phyloP scores from a whole-genome alignment of 2,329 filamentous ascomycete genomes.

The Fusarium verticillioides region DNA sequence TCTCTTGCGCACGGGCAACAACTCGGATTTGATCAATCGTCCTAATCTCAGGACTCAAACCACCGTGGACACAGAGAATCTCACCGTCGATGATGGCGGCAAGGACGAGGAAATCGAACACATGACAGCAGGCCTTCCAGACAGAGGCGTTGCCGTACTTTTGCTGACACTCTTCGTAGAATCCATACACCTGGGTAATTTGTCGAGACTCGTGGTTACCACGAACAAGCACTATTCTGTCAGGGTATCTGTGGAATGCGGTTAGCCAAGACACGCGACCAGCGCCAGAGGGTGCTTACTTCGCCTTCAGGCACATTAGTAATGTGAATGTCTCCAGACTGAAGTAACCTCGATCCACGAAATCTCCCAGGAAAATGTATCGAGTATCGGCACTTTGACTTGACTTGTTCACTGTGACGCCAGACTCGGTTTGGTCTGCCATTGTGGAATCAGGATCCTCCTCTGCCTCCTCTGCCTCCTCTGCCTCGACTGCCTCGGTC shows the following conservation, averaged over 20 bases:
- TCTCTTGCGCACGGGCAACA: slow-evolving; percentile 96
- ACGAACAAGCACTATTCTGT: slow-evolving; percentile 93
- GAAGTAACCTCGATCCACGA: slow-evolving; percentile 97
- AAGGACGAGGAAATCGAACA: slow-evolving; percentile 97
- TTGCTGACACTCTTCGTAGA: slow-evolving; percentile 97
- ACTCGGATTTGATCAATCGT: slow-evolving; percentile 99
- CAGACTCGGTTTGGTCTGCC: slow-evolving; percentile 49
- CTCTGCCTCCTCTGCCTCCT: slow-evolving; percentile 56
- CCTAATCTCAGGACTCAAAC: slow-evolving; percentile 88
- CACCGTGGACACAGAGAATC: slow-evolving; percentile 98
- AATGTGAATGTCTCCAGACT: slow-evolving; percentile 98
- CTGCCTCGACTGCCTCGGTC: slow-evolving; percentile 56
- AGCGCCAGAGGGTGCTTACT: slow-evolving; percentile 53
- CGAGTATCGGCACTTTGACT: slow-evolving; percentile 64
- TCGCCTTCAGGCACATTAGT: slow-evolving; percentile 90
- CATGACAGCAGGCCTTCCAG: slow-evolving; percentile 99
- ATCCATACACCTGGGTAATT: slow-evolving; percentile 98
- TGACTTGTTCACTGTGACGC: slow-evolving; percentile 50
- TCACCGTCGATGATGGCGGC: slow-evolving; percentile 98
- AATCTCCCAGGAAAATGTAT: slow-evolving; percentile 81
- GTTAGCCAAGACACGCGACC: slow-evolving; percentile 34
- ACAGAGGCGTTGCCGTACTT: slow-evolving; percentile 99
- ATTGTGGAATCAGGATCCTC: slow-evolving; percentile 47
- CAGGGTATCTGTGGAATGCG: slow-evolving; percentile 76
- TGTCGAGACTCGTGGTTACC: slow-evolving; percentile 98